A percentile compares a stretch with the other conserved stretches of the same genome.
phyloP scores from a whole-genome alignment of 129 eudicot species.

The Chrysanthemum lavandulifolium region DNA sequence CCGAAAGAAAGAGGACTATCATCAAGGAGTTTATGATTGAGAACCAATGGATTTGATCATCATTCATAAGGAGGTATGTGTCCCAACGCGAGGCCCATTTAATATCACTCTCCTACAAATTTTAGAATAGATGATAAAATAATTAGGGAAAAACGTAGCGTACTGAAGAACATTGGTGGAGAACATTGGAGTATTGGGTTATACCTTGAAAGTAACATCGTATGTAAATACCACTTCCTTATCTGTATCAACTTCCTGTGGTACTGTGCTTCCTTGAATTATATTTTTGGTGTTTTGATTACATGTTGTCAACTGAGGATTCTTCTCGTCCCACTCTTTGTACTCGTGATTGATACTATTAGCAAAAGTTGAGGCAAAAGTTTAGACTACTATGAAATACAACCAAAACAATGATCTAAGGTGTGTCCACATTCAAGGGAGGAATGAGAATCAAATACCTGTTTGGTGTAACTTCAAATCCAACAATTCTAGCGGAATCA shows the following conservation, averaged over 20 bases:
- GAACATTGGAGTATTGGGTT: slow-evolving; percentile 5
- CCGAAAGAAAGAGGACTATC: slow-evolving; percentile 92
- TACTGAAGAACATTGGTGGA: not conserved
- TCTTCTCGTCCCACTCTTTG: slow-evolving; percentile 94
- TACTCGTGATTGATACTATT: slow-evolving; percentile 87
- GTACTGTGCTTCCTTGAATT: slow-evolving; percentile 69
- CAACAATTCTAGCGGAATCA: slow-evolving; percentile 91
- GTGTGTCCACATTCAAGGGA: no score
- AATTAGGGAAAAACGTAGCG: not conserved
- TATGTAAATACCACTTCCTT: slow-evolving; percentile 85
- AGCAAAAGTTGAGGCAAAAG: slow-evolving; percentile 7
- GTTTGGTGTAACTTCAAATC: slow-evolving; percentile 95
- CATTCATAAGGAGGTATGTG: slow-evolving; percentile 92
- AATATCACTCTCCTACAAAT: slow-evolving; percentile 71
- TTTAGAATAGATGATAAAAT: not conserved
- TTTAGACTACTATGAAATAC: not conserved
- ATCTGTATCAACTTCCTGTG: slow-evolving; percentile 84
- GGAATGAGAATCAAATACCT: slow-evolving; percentile 42
- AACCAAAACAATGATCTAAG: not conserved
- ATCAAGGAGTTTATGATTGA: slow-evolving; percentile 89
- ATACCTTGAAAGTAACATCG: slow-evolving; percentile 89
- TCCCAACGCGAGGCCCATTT: slow-evolving; percentile 99
- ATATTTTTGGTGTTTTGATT: slow-evolving; percentile 72
- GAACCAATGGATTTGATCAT: slow-evolving; percentile 96
- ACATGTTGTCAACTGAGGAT: slow-evolving; percentile 86